phyloP scores from a whole-genome alignment of 768 basidiomycete genomes.

The Tricholoma matsutake region DNA sequence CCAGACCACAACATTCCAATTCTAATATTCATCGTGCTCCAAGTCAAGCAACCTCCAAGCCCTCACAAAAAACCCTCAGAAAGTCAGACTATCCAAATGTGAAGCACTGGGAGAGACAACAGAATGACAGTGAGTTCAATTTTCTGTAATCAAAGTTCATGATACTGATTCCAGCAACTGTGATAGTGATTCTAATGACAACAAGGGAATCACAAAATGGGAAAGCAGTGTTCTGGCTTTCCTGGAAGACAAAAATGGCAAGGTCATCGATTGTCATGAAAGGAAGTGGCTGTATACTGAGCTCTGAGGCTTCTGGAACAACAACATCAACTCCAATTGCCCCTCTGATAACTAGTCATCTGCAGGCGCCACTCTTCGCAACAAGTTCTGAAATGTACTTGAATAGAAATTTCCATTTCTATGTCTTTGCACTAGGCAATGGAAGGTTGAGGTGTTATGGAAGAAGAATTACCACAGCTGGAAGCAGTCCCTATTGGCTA shows the following conservation, averaged over 20 bases:
- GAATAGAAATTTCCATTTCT: neutral
- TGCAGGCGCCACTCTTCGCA: neutral
- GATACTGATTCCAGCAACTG: neutral
- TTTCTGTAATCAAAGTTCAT: neutral
- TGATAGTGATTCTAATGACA: neutral
- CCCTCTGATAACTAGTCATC: neutral
- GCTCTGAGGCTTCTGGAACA: neutral
- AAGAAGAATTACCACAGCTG: neutral
- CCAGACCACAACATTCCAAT: neutral
- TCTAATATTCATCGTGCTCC: neutral
- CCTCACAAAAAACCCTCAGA: neutral
- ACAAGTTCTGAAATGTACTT: neutral
- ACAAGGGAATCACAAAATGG: neutral
- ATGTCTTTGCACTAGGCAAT: neutral
- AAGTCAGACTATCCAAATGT: neutral
- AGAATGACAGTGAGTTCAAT: neutral
- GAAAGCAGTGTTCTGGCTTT: neutral
- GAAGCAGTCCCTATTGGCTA: neutral
- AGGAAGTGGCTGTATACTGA: neutral
- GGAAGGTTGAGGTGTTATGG: neutral
- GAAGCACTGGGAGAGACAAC: neutral
- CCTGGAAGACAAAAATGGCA: neutral
- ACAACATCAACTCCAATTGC: neutral
- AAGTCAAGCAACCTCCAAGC: neutral
- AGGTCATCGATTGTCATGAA: neutral